Base-by-base conservation (phyloP, 805 yeast species). In the Zygoascus flipseniorum region DNA sequence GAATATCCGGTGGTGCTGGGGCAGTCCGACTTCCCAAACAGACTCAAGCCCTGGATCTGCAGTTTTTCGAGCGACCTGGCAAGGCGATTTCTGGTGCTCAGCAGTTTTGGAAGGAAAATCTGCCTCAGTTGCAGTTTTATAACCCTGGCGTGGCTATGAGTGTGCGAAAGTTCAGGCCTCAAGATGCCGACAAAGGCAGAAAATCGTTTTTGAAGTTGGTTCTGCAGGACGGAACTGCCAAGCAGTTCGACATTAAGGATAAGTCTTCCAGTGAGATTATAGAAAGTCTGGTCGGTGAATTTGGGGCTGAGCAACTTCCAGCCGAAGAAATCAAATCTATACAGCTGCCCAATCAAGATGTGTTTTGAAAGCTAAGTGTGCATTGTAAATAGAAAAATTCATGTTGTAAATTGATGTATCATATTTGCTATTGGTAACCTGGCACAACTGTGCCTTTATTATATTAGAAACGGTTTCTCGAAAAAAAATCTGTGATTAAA, bases 41-140 rank as follows among this genome's bases (percentile, higher is more conserved):
- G 9, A 65, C 65, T 16, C 32, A 49, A 11, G 50, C 60, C 14
- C 39, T 67, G 50, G 57, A 62, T 47, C 60, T 67, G 43, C 56
- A 54, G 44, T 56, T 65, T 52, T 52, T 59, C 48, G 41, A 46
- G 9, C 3, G 10, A 32, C 23, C 23, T 13, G 42, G 19, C 42
- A 18, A 26, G 39, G 31, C 18, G 5, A 49, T 31, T 18, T 48
- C 57, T 44, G 65, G 63, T 6, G 59, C 65, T 2, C 80, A 83
- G 61, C 77, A 78, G 59, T 87, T 89, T 69, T 86, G 95, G 93
- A 80, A 79, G 60, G 71, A 74, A 50, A 78, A 81, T 69, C 72
- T 89, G 54, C 95, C 93, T 26, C 81, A 89, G 6, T 74, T 89
- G 57, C 83, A 81, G 65, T 89, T 86, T 68, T 90, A 88, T 71